Percentiles rank a stretch among this genome's conserved stretches.
These are phyloP conservation scores for Cajanus cajan DNA, from an alignment of 306 rosid species.

Conservation along the genomic window DNA sequence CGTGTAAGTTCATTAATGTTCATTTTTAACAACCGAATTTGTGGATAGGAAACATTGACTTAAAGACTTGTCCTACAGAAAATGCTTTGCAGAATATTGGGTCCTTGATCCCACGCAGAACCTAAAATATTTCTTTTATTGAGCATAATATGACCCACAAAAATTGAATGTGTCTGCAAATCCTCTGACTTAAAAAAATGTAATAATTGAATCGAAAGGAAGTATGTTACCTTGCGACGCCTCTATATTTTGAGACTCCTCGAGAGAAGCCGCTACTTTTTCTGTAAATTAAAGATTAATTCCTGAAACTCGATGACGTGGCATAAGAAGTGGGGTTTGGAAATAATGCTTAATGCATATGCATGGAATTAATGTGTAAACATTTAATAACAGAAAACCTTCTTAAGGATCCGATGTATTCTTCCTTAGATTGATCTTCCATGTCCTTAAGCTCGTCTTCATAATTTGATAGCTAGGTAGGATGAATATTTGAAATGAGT, in stretches of 20 bases:
- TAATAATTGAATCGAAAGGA: not conserved
- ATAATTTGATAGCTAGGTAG: conserved; percentile 55
- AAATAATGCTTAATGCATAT: no score
- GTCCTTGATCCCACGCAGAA: not conserved
- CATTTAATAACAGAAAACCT: conserved; percentile 44
- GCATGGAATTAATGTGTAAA: no score
- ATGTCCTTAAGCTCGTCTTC: conserved; percentile 60
- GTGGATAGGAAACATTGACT: not conserved
- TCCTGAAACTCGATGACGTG: not conserved
- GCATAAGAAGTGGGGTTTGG: not conserved
- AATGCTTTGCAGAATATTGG: not conserved
- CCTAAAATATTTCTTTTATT: not conserved
- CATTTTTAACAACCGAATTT: conserved; percentile 23
- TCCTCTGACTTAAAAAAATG: not conserved
- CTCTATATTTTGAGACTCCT: conserved; percentile 85
- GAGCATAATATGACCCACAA: not conserved
- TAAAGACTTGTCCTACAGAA: not conserved
- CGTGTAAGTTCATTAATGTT: conserved; percentile 10
- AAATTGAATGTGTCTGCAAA: not conserved
- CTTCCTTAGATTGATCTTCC: conserved; percentile 77
- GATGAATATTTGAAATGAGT: no score
- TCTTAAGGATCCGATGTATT: conserved; percentile 77
- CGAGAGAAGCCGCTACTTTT: conserved; percentile 94
- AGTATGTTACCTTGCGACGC: conserved; percentile 85
- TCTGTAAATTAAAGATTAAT: conserved; percentile 32